Evolutionary conservation across 345 rosid genomes (phyloP), one percentile per base, ranked within the genome.

Genomic region (Eucalyptus paniculata): DNA sequence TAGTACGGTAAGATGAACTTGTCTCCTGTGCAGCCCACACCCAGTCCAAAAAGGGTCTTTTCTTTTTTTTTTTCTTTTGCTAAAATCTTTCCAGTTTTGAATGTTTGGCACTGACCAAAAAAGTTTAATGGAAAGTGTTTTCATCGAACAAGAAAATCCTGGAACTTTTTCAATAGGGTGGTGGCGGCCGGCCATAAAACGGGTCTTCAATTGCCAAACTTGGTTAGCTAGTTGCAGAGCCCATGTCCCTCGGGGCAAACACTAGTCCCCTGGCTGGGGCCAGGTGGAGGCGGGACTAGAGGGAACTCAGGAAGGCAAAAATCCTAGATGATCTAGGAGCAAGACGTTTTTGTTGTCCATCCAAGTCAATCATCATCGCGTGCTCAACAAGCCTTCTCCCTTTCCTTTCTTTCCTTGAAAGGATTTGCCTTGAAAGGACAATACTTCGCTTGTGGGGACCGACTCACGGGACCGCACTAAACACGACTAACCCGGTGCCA

Each of bases 311-410:
- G 83, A 21, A 77, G 16, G 47, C 83, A 11, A 21, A 37, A 69
- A 40, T 10, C 9, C 47, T 40, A 37, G 47, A 37, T 19, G 47
- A 37, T 37, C 5, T 77, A 9, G 9, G 13, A 77, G 42, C 8
- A 0, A 11, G 45, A 37, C 24, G 5, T 5, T 53, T 8, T 0
- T 19, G 2, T 0, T 1, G 0, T 53, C 58, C 26, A 0, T 53
- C 58, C 11, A 2, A 56, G 30, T 56, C 30, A 56, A 56, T 56
- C 30, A 56, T 56, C 62, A 9, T 56, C 30, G 0, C 62, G 30
- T 56, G 62, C 6, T 24, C 30, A 1, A 10, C 14, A 24, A 24
- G 14, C 28, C 62, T 56, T 56, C 6, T 24, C 30, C 13, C 3
- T 56, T 56, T 56, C 62, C 12, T 21, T 56, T 56, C 62, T 56